phyloP scores from a whole-genome alignment of 192 early-diverging fungal genomes.

The Podila minutissima region DNA sequence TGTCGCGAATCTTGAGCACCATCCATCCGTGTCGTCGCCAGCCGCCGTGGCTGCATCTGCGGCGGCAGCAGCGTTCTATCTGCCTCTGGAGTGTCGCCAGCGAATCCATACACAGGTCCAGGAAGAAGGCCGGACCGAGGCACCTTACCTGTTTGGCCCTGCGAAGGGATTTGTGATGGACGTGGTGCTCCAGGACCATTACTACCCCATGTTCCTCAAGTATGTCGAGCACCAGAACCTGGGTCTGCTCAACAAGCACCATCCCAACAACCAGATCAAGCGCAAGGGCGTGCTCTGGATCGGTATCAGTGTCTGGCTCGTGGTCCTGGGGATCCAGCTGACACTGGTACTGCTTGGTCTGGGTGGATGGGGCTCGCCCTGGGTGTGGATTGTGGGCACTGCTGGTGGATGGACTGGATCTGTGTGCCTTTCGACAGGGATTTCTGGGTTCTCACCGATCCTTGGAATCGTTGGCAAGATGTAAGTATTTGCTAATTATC shows the following conservation, averaged over 20 bases:
- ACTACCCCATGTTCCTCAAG: constrained; percentile 41
- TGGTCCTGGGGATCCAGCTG: constrained; percentile 16
- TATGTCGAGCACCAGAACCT: constrained; percentile 34
- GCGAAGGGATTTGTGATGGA: constrained; percentile 50
- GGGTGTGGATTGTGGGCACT: constrained; percentile 33
- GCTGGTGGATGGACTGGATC: constrained; percentile 34
- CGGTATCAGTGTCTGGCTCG: constrained; percentile 13
- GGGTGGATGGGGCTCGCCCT: constrained; percentile 40
- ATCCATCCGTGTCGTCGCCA: constrained; percentile 6
- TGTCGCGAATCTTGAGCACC: not conserved
- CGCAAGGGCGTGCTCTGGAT: constrained; percentile 30
- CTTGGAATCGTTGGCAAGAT: constrained; percentile 32
- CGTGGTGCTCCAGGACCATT: constrained; percentile 39
- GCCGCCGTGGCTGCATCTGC: constrained; percentile 38
- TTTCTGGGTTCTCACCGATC: constrained; percentile 30
- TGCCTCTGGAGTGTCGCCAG: constrained; percentile 40
- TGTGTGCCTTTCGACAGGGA: constrained; percentile 23
- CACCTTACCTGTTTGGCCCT: constrained; percentile 34
- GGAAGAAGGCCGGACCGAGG: constrained; percentile 33
- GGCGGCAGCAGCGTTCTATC: constrained; percentile 37
- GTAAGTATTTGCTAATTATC: not conserved
- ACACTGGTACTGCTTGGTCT: constrained; percentile 14
- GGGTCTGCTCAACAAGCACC: constrained; percentile 19
- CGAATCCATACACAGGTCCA: constrained; percentile 38
- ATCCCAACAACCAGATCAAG: constrained; percentile 25